Conservation (phyloP, 257 asterid genomes). For the Osmanthus fragrans region DNA sequence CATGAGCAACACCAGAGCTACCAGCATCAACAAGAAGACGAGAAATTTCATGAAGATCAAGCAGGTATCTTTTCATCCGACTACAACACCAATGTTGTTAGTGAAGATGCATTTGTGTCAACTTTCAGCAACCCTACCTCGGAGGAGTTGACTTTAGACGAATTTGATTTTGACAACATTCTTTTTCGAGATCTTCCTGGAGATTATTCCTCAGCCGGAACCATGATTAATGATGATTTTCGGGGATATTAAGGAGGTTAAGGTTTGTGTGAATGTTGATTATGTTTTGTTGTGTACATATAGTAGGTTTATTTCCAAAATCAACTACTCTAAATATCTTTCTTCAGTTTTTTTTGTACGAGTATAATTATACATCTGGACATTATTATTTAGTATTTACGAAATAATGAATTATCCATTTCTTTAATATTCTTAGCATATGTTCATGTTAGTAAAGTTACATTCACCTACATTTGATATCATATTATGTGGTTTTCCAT, state of each 20-base stretch:
- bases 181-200: background rate
- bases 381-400: too few species aligned
- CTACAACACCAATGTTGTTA: background rate
- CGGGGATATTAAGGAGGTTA: background rate
- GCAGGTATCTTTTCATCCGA: constrained; percentile 16
- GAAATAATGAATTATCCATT: too few species aligned
- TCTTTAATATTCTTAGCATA: too few species aligned
- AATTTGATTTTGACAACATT: background rate
- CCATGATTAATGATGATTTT: background rate
- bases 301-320: background rate
- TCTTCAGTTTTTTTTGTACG: too few species aligned
- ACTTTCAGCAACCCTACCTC: background rate
- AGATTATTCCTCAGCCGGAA: background rate
- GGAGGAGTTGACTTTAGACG: constrained; percentile 2
- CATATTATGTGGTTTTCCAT: too few species aligned
- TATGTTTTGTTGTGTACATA: background rate
- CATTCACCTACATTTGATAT: too few species aligned
- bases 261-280: background rate
- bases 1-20: background rate
- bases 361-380: too few species aligned
- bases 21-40: background rate
- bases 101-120: background rate
- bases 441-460: too few species aligned
- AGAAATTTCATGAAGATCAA: background rate
- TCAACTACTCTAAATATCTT: too few species aligned